Evolutionary conservation across 768 basidiomycete species (phyloP).

Genomic region (Lactarius sanguifluus): DNA sequence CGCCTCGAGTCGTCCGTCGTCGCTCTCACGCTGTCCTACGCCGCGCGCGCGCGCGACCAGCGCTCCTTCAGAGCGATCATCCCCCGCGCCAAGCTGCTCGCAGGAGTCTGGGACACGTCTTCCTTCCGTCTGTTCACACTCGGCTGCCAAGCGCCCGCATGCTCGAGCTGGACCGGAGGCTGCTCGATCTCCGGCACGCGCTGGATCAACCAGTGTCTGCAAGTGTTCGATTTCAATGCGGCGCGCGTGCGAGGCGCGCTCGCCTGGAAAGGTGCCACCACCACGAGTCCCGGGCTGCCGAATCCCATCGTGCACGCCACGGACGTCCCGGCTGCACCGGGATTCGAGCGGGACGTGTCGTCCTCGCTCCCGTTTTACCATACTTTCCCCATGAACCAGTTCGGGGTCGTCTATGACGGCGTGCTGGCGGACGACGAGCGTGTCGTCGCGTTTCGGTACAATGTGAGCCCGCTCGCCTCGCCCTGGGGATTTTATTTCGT

Average conservation of each 20-base stretch:
- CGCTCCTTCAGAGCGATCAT: neutral
- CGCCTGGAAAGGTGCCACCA: no score
- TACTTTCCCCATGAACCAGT: neutral
- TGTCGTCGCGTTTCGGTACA: conserved; percentile 1
- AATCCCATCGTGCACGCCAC: neutral
- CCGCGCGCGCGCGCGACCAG: neutral
- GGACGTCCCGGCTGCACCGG: neutral
- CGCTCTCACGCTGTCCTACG: neutral
- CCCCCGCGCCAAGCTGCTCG: conserved; percentile 7
- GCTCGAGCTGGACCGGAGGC: neutral
- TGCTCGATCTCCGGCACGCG: conserved; percentile 7
- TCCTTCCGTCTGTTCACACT: neutral
- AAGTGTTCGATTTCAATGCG: conserved; percentile 6
- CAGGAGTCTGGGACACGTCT: neutral
- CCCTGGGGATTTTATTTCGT: no score
- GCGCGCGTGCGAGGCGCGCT: neutral
- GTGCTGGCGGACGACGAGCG: conserved; percentile 16
- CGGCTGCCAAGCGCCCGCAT: neutral
- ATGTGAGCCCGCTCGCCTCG: neutral
- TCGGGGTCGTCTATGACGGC: neutral
- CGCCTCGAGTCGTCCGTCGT: conserved; percentile 8
- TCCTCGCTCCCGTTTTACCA: conserved; percentile 1
- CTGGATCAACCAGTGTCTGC: conserved; percentile 8
- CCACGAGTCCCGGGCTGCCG: neutral
- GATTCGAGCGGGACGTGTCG: neutral